Base-by-base conservation (phyloP, 108 stramenopile genomes). In the Skeletonema menzelii region DNA sequence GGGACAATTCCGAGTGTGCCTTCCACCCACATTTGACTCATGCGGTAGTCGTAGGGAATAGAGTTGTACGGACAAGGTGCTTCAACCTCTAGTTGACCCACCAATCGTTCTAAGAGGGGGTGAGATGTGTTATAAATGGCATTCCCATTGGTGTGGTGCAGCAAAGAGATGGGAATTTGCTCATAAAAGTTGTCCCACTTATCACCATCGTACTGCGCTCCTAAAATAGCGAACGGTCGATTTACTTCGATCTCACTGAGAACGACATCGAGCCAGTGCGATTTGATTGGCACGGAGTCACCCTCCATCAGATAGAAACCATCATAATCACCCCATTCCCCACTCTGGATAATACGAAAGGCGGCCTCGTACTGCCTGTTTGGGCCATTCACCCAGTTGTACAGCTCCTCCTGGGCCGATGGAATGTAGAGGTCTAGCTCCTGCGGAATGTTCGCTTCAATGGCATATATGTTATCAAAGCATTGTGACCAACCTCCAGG, bases 371-470 rank as follows among this genome's bases (percentile, higher is more conserved):
- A 90, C 59, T 87, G 87, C 65, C 86, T 69, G 71, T 88, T 91
- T n/a, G 90, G 87, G 10, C 87, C 86, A 58, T 91, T 91, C n/a
- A 87, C 84, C 88, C 90, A 88, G 57, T 86, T 83, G 34, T 85
- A 81, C 70, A 87, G 62, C 56, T 87, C 80, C 60, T 83, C 74
- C 42, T 85, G 84, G 1, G 80, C 80, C 26, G 65, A 56, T 8
- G 82, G 68, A 34, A 82, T 82, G 71, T 89, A 87, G 57, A 84
- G 30, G 49, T 87, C 86, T 31, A 74, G 12, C 37, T 75, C 77
- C 26, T 75, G 73, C 7, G 86, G 86, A 57, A 91, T 91, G 67
- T 91, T 85, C 2, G 86, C 85, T 56, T 85, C 86, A 24, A 91
- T 79, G 28, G 83, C 86, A 63, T 77, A 79, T 32, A 91, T 84